phyloP scores from a whole-genome alignment of 2,329 filamentous ascomycete genomes.

The Cytospora piceae region DNA sequence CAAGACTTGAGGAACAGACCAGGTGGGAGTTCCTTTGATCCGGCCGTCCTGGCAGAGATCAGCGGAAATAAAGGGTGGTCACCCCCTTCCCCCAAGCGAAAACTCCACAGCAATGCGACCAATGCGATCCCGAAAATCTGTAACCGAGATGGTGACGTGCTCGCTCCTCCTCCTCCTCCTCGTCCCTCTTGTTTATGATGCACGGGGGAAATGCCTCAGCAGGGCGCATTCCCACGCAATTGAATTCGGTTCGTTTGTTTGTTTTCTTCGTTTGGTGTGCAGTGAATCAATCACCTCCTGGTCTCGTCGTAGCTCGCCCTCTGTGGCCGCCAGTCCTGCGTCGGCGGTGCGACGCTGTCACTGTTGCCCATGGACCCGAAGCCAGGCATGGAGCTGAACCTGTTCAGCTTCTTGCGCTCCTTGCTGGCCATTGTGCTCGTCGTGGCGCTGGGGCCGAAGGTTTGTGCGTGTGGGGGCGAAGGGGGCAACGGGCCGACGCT shows the following conservation, averaged over 20 bases:
- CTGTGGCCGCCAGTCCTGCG: conserved; percentile 47
- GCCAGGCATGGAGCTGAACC: conserved; percentile 60
- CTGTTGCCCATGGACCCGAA: conserved; percentile 51
- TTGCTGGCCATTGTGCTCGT: conserved; percentile 41
- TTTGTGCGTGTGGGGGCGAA: conserved; percentile 37
- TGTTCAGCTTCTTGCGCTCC: conserved; percentile 53
- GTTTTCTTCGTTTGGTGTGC: neutral
- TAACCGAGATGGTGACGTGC: neutral
- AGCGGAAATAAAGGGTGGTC: neutral
- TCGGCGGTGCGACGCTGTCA: conserved; percentile 37
- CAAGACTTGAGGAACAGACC: neutral
- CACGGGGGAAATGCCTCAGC: neutral
- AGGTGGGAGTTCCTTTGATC: neutral
- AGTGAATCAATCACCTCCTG: conserved; percentile 2
- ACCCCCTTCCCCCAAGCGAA: neutral
- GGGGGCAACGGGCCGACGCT: conserved; percentile 42
- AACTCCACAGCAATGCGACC: neutral
- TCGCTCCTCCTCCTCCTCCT: neutral
- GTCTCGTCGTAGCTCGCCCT: conserved; percentile 37
- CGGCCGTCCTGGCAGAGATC: neutral
- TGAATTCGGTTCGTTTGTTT: neutral
- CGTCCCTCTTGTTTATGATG: neutral
- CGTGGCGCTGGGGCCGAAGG: conserved; percentile 34
- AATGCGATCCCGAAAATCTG: neutral
- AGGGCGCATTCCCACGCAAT: neutral